These are phyloP conservation scores for Thelonectria rubi DNA, from an alignment of 2,329 filamentous ascomycete species.

Conservation along the genomic window DNA sequence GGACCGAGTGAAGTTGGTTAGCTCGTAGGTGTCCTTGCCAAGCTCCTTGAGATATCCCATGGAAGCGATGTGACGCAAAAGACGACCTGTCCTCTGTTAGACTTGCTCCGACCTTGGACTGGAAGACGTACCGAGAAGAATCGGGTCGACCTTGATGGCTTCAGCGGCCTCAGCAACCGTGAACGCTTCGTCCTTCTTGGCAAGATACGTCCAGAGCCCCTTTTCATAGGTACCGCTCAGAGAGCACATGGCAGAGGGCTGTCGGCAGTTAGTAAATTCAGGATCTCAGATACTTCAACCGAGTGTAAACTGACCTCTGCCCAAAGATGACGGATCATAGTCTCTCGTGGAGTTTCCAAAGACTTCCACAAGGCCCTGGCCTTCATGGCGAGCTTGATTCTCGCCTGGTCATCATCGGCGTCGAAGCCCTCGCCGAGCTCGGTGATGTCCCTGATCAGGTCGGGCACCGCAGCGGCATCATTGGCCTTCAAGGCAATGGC, in stretches of 20 bases:
- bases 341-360: constrained; percentile 58
- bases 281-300: not conserved
- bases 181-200: constrained; percentile 44
- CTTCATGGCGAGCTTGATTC: constrained; percentile 46
- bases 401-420: constrained; percentile 28
- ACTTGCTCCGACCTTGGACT: not conserved
- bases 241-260: constrained; percentile 39
- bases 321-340: constrained; percentile 58
- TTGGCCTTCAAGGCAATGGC: constrained; percentile 28
- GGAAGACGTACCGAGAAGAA: not conserved
- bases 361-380: constrained; percentile 47
- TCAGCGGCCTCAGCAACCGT: constrained; percentile 46
- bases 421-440: constrained; percentile 1
- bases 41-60: constrained; percentile 53
- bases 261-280: not conserved
- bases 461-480: constrained; percentile 25
- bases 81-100: constrained; percentile 34
- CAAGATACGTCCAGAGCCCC: constrained; percentile 50
- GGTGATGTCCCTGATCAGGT: constrained; percentile 27
- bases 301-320: constrained; percentile 46
- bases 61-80: constrained; percentile 50
- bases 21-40: constrained; percentile 47
- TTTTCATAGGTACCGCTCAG: constrained; percentile 46
- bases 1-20: constrained; percentile 50
- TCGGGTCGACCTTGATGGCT: not conserved